Base-by-base conservation (phyloP, 192 early-diverging fungal genomes). In the Backusella westeae region DNA sequence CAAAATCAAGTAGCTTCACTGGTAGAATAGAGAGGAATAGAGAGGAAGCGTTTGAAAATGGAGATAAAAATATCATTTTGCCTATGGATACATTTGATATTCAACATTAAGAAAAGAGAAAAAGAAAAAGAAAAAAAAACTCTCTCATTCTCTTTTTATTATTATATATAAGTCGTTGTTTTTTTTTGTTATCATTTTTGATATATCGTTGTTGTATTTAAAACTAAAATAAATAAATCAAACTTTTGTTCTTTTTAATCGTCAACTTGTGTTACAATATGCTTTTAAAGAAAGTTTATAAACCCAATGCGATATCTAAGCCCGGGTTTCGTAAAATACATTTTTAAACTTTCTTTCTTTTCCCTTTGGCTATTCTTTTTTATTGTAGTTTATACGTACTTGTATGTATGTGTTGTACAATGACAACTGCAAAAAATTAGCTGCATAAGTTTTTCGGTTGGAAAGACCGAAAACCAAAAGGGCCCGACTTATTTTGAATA, bases 1-100 rank as follows among this genome's bases (percentile, higher is more conserved):
- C 71, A 8, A 79, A 77, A 66, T 34, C 59, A n/a, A 77, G 75
- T 17, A 80, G 78, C 44, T 80, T 79, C 29, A 83, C 82, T 3
- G 12, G 69, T 9, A 75, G 78, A 15, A 83, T 83, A 38, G 38
- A 71, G 10, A 35, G 53, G 15, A 78, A 77, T n/a, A 67, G 82
- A 35, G 63, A 23, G 15, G 21, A 17, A 19, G 46, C 46, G 1
- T 81, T 74, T 65, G 35, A 72, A 36, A 29, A 39, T 21, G 72
- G 67, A n/a, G 72, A 78, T 44, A 17, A 36, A 10, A 65, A 74
- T 36, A 67, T 78, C 14, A 67, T 78, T n/a, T 34, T 41, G 8
- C 76, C 70, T 6, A 34, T 72, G 10, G 65, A 67, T 34, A 69
- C 38, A 29, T 78, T 78, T 46, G 59, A 73, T 44, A 34, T 76